Conservation (phyloP, 1,139 yeast species). For the Casaregolazyma lundiana region DNA sequence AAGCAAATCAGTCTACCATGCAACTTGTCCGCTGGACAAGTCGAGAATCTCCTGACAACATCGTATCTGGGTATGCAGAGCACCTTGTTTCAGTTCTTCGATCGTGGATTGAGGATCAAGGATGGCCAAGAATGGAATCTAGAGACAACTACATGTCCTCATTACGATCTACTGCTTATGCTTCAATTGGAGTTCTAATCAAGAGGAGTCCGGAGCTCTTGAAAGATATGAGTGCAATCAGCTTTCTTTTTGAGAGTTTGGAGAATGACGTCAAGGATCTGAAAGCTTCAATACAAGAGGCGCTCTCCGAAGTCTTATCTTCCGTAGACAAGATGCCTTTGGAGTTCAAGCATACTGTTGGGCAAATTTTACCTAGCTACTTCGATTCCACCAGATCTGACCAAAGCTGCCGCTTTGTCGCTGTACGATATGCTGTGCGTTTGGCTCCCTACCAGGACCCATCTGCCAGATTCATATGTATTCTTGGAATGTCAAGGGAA, state of each 20-base stretch:
- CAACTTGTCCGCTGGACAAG: slow-evolving; percentile 57
- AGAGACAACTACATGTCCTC: slow-evolving; percentile 29
- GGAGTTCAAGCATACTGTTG: slow-evolving; percentile 42
- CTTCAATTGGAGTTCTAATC: slow-evolving; percentile 66
- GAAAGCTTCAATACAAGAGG: slow-evolving; percentile 67
- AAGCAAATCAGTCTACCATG: slow-evolving; percentile 49
- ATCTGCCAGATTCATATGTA: slow-evolving; percentile 62
- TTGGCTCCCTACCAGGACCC: slow-evolving; percentile 66
- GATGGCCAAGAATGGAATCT: slow-evolving; percentile 34
- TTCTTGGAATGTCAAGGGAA: slow-evolving; percentile 53
- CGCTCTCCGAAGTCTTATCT: slow-evolving; percentile 56
- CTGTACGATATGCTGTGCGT: slow-evolving; percentile 61
- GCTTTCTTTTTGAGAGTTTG: slow-evolving; percentile 69
- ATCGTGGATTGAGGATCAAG: slow-evolving; percentile 30
- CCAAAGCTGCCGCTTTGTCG: slow-evolving; percentile 50
- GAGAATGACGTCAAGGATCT: slow-evolving; percentile 60
- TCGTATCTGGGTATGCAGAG: slow-evolving; percentile 19
- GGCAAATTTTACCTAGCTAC: slow-evolving; percentile 40
- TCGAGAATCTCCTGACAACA: slow-evolving; percentile 20
- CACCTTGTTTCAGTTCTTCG: slow-evolving; percentile 19
- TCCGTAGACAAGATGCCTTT: slow-evolving; percentile 43
- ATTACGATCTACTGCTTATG: slow-evolving; percentile 65
- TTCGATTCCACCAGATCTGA: slow-evolving; percentile 32
- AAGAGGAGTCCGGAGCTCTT: slow-evolving; percentile 47
- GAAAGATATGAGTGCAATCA: slow-evolving; percentile 43